Conservation (phyloP, 2,329 filamentous ascomycete genomes). For the Periconia macrospinosa region DNA sequence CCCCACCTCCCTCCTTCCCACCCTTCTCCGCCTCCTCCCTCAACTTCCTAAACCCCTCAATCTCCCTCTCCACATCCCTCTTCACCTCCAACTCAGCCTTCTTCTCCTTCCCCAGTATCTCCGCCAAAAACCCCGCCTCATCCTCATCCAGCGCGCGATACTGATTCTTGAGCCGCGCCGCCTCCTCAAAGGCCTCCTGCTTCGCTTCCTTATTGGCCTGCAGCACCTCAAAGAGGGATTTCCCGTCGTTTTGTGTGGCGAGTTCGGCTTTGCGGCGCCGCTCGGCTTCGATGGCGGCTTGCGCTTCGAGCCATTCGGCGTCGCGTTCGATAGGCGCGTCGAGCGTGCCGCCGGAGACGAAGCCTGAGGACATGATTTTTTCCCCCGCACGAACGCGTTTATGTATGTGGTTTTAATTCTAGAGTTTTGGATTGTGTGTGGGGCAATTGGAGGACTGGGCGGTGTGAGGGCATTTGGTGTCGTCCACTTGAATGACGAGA, state of each 20-base stretch:
- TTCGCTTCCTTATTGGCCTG: slow-evolving; percentile 80
- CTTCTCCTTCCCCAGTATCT: slow-evolving; percentile 59
- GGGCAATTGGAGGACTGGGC: neutral
- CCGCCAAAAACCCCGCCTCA: slow-evolving; percentile 73
- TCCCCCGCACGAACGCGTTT: neutral
- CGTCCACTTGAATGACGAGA: too few relatives aligned
- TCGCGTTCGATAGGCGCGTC: slow-evolving; percentile 48
- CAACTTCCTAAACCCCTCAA: slow-evolving; percentile 61
- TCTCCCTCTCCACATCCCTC: slow-evolving; percentile 61
- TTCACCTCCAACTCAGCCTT: slow-evolving; percentile 60
- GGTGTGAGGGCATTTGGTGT: neutral
- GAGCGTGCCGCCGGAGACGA: slow-evolving; percentile 54
- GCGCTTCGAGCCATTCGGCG: slow-evolving; percentile 66
- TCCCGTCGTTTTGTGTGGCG: slow-evolving; percentile 55
- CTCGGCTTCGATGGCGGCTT: slow-evolving; percentile 65
- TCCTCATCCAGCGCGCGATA: slow-evolving; percentile 78
- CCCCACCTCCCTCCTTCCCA: slow-evolving; percentile 43
- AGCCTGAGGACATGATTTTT: slow-evolving; percentile 49
- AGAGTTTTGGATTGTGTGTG: too few relatives aligned
- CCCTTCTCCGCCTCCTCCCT: slow-evolving; percentile 62
- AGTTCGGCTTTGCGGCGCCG: slow-evolving; percentile 58
- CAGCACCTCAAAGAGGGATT: slow-evolving; percentile 71
- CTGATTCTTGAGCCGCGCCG: slow-evolving; percentile 71
- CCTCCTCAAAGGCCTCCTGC: slow-evolving; percentile 79
- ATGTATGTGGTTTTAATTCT: too few relatives aligned